phyloP scores from a whole-genome alignment of 1,284 basidiomycete genomes.

The Fomitopsis schrenkii region DNA sequence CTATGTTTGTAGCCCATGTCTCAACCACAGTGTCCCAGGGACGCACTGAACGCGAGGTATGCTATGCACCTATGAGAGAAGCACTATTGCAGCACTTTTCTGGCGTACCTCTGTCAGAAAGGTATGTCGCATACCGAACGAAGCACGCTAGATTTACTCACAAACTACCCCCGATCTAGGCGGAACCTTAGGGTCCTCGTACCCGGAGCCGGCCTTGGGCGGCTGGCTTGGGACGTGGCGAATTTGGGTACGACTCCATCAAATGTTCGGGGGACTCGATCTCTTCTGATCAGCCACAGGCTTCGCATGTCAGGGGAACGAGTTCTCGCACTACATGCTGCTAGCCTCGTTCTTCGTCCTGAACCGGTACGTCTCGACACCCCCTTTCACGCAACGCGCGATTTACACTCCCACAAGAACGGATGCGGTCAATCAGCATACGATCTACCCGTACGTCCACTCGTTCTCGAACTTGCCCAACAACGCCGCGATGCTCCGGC shows the following conservation, averaged over 20 bases:
- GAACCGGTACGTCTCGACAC: conserved; percentile 16
- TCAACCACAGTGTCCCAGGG: conserved; percentile 46
- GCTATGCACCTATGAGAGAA: conserved; percentile 78
- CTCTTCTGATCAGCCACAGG: conserved; percentile 39
- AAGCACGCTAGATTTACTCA: no score
- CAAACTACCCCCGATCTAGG: conserved; percentile 27
- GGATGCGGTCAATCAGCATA: conserved; percentile 58
- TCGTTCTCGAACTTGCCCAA: conserved; percentile 80
- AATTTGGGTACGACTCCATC: conserved; percentile 51
- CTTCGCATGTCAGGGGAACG: conserved; percentile 87
- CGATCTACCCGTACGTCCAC: conserved; percentile 86
- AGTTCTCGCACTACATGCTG: conserved; percentile 93
- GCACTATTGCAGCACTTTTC: conserved; percentile 63
- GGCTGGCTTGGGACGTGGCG: conserved; percentile 85
- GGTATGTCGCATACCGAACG: conserved; percentile 31
- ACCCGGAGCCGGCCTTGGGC: conserved; percentile 84
- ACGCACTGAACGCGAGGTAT: conserved; percentile 66
- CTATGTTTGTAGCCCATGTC: background rate
- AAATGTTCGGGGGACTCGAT: background rate
- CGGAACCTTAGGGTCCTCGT: conserved; percentile 71
- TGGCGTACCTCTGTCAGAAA: conserved; percentile 46
- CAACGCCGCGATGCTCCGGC: conserved; percentile 57
- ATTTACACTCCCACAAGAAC: conserved; percentile 45
- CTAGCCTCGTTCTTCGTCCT: conserved; percentile 80
- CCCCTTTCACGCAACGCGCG: background rate